phyloP scores from a whole-genome alignment of 352 stramenopile species.

The Thraustotheca clavata region DNA sequence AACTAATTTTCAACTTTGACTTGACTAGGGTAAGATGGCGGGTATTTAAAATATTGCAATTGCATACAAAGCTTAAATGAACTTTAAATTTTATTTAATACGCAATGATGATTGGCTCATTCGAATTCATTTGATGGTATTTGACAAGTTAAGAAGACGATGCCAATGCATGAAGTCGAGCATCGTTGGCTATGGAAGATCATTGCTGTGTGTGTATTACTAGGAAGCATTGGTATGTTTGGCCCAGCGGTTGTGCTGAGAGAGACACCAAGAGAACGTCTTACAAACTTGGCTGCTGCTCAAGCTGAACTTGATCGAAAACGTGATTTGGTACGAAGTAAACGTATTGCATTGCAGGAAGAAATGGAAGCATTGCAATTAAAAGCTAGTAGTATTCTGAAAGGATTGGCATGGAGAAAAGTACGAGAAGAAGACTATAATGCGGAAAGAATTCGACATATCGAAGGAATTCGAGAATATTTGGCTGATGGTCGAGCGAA shows the following conservation, averaged over 20 bases:
- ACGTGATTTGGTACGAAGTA: not conserved
- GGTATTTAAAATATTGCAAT: too few relatives aligned
- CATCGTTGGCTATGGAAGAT: conserved; percentile 15
- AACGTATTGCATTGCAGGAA: not conserved
- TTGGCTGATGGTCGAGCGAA: not conserved
- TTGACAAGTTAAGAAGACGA: too few relatives aligned
- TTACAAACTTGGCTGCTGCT: not conserved
- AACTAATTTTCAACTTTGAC: too few relatives aligned
- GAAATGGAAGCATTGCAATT: conserved; percentile 4
- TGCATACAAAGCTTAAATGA: too few relatives aligned
- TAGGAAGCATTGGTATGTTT: not conserved
- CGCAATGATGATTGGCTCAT: conserved; percentile 9
- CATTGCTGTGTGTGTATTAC: not conserved
- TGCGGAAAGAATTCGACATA: conserved; percentile 3
- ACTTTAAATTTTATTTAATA: too few relatives aligned
- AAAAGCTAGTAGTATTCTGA: not conserved
- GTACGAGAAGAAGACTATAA: conserved; percentile 10
- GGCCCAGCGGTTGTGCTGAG: not conserved
- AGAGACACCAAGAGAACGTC: conserved; percentile 5
- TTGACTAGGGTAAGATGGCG: too few relatives aligned
- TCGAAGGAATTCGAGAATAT: not conserved
- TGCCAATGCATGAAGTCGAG: not conserved
- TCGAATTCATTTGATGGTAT: too few relatives aligned
- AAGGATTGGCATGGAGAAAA: conserved; percentile 6
- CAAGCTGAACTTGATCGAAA: not conserved